Evolutionary conservation across 139 green algal genomes (phyloP), one percentile per base, ranked within the genome.

Genomic region (Coelastrella sp.): DNA sequence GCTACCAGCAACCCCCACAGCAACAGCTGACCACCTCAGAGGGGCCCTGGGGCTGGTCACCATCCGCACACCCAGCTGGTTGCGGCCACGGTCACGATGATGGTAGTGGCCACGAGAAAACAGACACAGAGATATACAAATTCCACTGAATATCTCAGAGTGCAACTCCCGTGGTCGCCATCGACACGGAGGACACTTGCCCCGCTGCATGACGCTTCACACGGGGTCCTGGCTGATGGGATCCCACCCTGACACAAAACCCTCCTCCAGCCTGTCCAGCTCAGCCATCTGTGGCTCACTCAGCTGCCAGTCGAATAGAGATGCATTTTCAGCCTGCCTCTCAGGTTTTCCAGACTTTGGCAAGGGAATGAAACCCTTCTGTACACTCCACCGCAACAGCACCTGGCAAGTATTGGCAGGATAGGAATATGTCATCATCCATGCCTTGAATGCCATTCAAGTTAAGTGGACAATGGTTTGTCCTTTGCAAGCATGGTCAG

Each of bases 281-380:
- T 70, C 68, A 19, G 60, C 60, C 93, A 96, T 92, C 57, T 94
- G 85, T 7, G 86, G 35, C 0, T 70, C 59, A 17, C 25, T 35
- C 25, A 96, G 89, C 79, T 84, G 57, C 68, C 93, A 95, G 80
- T 60, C 84, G 74, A 91, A 95, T 7, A 97, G 92, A 25, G 49
- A 49, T 56, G 66, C 49, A 35, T 96, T 96, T 14, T 25, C 58
- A 17, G 75, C 72, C 84, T 96, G 94, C 17, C 95, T 91, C 19
- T 93, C 78, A 0, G 90, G 65, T 59, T 93, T 93, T 15, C 91
- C 87, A 15, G 91, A 95, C 84, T 97, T 96, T 35, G 96, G 94
- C 85, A 97, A 91, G 49, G 93, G 83, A 14, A 95, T 91, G 80
- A 93, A 95, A 14, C 95, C 95, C 58, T 95, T 94, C 85, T 97